Base-by-base conservation (phyloP, 768 basidiomycete genomes). In the Sporobolomyces phaffii region DNA sequence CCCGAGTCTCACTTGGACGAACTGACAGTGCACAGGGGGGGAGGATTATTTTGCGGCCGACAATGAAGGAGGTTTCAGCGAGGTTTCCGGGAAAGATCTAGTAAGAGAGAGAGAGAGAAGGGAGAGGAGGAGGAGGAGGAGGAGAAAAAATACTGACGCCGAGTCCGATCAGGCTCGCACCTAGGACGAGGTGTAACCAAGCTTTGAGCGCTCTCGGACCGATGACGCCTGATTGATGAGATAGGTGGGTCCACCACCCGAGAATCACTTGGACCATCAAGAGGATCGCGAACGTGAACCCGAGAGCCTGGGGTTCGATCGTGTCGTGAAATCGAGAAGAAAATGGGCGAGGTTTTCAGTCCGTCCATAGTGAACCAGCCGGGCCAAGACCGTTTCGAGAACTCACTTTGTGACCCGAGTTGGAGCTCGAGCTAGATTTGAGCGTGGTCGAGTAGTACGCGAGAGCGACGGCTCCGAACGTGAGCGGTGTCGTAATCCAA, bases 151-250 rank as follows among this genome's bases (percentile, higher is more conserved):
- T n/a, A 50, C 65, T 15, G 28, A 68, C 65, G 8, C 66, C 66
- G 1, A 38, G 22, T 9, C 24, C 43, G 34, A 60, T 47, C 33
- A 68, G 50, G 2, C 54, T 20, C 3, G 52, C 61, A 9, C 66
- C 66, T 1, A 68, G 34, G n/a, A 59, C 8, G 28, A 68, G 62
- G 38, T 68, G 66, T 8, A 59, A 20, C 50, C 52, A 57, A 14
- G 41, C 66, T 18, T 41, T 24, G 14, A 47, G 8, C 2, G 48
- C 41, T 15, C 54, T 52, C 1, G 52, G 45, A 8, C 40, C 49
- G 18, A 40, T 24, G 22, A 5, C 17, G n/a, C 13, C 20, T 0
- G 36, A 28, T 17, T n/a, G 18, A 29, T 54, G 59, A 10, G 26
- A 28, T 10, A 33, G 20, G 40, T 63, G 66, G 18, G 56, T 59